These are phyloP conservation scores for Boletus edulis DNA, from an alignment of 768 basidiomycete genomes.

Conservation along the genomic window DNA sequence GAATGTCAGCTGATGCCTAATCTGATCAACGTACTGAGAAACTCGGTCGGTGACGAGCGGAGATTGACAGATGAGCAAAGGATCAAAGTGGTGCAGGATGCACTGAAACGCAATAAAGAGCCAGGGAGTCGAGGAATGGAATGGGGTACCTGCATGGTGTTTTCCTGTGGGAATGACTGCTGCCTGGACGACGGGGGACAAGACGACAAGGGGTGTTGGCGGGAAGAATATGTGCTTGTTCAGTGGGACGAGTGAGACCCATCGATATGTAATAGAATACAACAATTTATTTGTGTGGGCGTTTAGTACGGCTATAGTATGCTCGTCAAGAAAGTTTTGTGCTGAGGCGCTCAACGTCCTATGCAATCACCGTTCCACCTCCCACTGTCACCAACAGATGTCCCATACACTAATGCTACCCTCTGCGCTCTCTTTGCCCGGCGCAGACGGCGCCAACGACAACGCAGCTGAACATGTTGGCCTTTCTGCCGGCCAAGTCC, in stretches of 20 bases:
- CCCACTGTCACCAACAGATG: slow-evolving; percentile 22
- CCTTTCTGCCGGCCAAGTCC: slow-evolving; percentile 17
- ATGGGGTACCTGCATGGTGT: slow-evolving; percentile 91
- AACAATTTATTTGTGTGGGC: slow-evolving; percentile 20
- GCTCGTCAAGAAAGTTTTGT: slow-evolving; percentile 16
- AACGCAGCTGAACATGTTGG: slow-evolving; percentile 15
- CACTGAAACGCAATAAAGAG: slow-evolving; percentile 46
- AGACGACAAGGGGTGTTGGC: slow-evolving; percentile 50
- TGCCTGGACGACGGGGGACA: slow-evolving; percentile 43
- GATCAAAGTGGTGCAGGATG: slow-evolving; percentile 55
- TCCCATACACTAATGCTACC: slow-evolving; percentile 24
- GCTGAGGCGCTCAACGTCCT: slow-evolving; percentile 19
- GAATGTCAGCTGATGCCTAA: slow-evolving; percentile 97
- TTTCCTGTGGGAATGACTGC: slow-evolving; percentile 84
- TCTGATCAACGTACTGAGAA: slow-evolving; percentile 73
- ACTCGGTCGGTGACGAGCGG: slow-evolving; percentile 25
- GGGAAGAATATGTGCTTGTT: slow-evolving; percentile 70
- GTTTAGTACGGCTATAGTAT: neutral
- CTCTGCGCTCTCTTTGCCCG: slow-evolving; percentile 7
- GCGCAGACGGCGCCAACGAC: slow-evolving; percentile 18
- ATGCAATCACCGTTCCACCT: slow-evolving; percentile 24
- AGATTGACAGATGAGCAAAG: slow-evolving; percentile 66
- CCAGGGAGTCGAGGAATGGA: slow-evolving; percentile 72
- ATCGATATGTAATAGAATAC: neutral
- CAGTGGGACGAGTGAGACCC: slow-evolving; percentile 65